phyloP scores from a whole-genome alignment of 306 rosid species.

The Quercus ilex region DNA sequence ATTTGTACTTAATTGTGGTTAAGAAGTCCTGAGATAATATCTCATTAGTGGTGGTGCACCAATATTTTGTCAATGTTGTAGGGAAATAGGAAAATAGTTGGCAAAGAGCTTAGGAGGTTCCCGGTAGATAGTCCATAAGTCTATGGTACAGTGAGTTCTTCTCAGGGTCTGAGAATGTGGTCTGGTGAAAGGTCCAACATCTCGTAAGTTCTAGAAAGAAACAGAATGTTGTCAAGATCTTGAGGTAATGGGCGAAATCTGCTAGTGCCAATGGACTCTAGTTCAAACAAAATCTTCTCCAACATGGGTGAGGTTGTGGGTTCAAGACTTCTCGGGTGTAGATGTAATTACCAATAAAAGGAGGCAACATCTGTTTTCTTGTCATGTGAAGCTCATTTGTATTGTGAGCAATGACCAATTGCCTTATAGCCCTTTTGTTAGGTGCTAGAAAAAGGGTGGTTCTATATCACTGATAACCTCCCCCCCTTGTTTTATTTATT shows the following conservation, averaged over 20 bases:
- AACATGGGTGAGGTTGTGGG: no score
- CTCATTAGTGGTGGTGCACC: neutral
- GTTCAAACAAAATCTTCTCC: no score
- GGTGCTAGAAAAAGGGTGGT: neutral
- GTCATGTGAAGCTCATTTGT: neutral
- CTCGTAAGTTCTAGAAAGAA: neutral
- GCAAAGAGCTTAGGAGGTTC: neutral
- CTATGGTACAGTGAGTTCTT: neutral
- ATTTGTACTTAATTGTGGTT: neutral
- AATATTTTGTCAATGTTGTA: neutral
- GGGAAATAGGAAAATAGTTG: neutral
- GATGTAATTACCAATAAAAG: no score
- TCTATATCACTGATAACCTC: neutral
- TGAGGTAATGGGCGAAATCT: neutral
- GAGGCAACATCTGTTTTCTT: neutral
- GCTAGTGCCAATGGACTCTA: neutral
- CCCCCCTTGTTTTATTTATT: no score
- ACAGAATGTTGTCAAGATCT: neutral
- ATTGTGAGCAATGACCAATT: neutral
- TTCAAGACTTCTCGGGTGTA: no score
- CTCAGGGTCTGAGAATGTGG: neutral
- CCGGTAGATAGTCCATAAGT: neutral
- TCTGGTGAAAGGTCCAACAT: neutral
- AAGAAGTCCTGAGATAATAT: neutral
- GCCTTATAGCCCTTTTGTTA: neutral